Percentiles rank a stretch among this genome's conserved stretches.
phyloP scores from a whole-genome alignment of 2,329 filamentous ascomycete species.

The Zymoseptoria ardabiliae region DNA sequence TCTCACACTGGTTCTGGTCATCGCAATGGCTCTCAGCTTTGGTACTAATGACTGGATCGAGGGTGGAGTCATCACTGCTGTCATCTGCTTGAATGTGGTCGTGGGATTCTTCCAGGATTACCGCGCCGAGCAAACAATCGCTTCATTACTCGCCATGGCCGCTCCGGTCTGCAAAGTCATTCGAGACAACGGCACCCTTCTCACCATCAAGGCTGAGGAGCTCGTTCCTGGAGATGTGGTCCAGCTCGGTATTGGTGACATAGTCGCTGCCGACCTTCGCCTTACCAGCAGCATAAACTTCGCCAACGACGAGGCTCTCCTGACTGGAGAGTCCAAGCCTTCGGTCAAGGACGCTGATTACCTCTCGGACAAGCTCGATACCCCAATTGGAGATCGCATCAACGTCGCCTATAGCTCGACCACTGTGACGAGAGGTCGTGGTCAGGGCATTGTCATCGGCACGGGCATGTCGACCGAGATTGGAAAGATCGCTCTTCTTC shows the following conservation, averaged over 20 bases:
- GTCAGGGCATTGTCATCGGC: conserved; percentile 48
- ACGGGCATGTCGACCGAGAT: conserved; percentile 62
- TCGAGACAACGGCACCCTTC: conserved; percentile 45
- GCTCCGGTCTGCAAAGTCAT: conserved; percentile 51
- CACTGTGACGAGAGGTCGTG: conserved; percentile 56
- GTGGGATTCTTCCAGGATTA: conserved; percentile 56
- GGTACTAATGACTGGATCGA: conserved; percentile 55
- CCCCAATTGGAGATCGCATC: conserved; percentile 53
- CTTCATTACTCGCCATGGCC: conserved; percentile 48
- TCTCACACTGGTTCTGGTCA: conserved; percentile 41
- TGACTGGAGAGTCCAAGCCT: conserved; percentile 62
- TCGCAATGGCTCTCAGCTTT: conserved; percentile 52
- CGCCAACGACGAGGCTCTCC: conserved; percentile 64
- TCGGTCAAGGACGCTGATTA: conserved; percentile 25
- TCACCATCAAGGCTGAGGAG: conserved; percentile 48
- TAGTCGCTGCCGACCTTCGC: conserved; percentile 59
- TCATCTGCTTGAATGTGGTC: conserved; percentile 52
- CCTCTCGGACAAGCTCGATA: conserved; percentile 31
- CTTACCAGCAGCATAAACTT: conserved; percentile 62
- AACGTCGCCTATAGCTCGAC: conserved; percentile 61
- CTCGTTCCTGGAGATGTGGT: conserved; percentile 62
- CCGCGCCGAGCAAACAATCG: conserved; percentile 51
- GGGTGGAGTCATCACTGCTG: conserved; percentile 51
- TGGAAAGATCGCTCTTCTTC: conserved; percentile 49
- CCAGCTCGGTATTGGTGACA: conserved; percentile 56